Conservation (phyloP, 2,329 filamentous ascomycete genomes). For the Colletotrichum sp. region DNA sequence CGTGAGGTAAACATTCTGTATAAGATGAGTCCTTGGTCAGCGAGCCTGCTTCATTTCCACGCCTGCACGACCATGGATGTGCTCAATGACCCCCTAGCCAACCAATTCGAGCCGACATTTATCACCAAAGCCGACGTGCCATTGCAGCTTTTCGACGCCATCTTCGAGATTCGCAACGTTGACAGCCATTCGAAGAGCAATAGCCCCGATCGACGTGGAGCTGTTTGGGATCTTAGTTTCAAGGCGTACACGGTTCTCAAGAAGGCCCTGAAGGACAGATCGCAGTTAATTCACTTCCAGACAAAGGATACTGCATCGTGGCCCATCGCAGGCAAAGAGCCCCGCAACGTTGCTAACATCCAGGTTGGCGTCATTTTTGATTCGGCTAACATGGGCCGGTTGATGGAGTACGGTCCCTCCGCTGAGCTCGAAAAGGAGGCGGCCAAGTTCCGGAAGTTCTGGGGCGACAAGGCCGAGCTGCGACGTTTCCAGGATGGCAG, state of each 20-base stretch:
- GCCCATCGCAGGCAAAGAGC: conserved; percentile 40
- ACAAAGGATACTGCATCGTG: conserved; percentile 45
- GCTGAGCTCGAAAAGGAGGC: conserved; percentile 87
- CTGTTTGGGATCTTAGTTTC: conserved; percentile 50
- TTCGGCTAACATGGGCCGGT: conserved; percentile 71
- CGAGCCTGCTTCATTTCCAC: conserved; percentile 73
- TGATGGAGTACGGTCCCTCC: conserved; percentile 86
- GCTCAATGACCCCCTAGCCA: conserved; percentile 73
- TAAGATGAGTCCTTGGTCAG: conserved; percentile 91
- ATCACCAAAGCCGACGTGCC: conserved; percentile 66
- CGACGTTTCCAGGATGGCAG: conserved; percentile 94
- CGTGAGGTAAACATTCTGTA: conserved; percentile 82
- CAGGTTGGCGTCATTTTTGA: conserved; percentile 75
- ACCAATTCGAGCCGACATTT: conserved; percentile 87
- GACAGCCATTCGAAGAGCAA: conserved; percentile 29
- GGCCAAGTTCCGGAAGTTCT: conserved; percentile 84
- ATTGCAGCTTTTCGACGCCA: conserved; percentile 59
- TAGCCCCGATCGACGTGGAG: conserved; percentile 45
- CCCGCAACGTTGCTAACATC: conserved; percentile 40
- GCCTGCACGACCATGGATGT: conserved; percentile 76
- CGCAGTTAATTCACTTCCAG: conserved; percentile 68
- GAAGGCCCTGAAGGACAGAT: conserved; percentile 77
- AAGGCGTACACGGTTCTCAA: conserved; percentile 70
- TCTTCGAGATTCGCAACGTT: conserved; percentile 41
- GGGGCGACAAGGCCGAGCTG: conserved; percentile 92